A percentile compares a stretch with the other conserved stretches of the same genome.
These are phyloP conservation scores for Primulina huaijiensis DNA, from an alignment of 257 asterid species.

Conservation along the genomic window DNA sequence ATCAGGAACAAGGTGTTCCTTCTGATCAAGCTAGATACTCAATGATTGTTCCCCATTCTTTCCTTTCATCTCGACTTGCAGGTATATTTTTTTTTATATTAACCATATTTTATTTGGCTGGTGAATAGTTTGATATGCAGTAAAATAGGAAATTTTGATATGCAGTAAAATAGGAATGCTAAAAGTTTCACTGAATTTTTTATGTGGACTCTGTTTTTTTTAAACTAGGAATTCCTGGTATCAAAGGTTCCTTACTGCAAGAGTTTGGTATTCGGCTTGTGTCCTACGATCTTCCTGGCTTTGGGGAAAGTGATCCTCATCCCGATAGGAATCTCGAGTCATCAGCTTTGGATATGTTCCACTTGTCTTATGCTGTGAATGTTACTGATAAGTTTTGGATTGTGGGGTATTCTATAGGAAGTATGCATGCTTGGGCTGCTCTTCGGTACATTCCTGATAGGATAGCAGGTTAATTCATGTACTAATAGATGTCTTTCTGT, in stretches of 20 bases:
- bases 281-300: constrained; percentile 90
- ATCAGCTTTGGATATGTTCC: constrained; percentile 83
- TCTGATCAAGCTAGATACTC: constrained; percentile 77
- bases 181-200: neutral
- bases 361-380: constrained; percentile 75
- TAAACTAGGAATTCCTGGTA: constrained; percentile 78
- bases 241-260: constrained; percentile 56
- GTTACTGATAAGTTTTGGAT: constrained; percentile 87
- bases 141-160: neutral
- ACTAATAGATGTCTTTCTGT: neutral
- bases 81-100: constrained; percentile 41
- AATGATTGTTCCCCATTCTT: constrained; percentile 66
- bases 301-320: constrained; percentile 98
- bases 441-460: constrained; percentile 92
- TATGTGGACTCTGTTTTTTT: constrained; percentile 1
- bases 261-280: constrained; percentile 82
- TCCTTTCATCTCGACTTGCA: constrained; percentile 92
- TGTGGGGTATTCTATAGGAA: constrained; percentile 69
- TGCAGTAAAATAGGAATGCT: constrained; percentile 9
- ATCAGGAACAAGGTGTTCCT: constrained; percentile 79
- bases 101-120: neutral
- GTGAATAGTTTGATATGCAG: neutral
- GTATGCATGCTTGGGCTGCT: constrained; percentile 92
- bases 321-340: constrained; percentile 79
- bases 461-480: constrained; percentile 57